Evolutionary conservation across 1,139 yeast species (phyloP).

Genomic region (Geotrichum cucujoidarum): DNA sequence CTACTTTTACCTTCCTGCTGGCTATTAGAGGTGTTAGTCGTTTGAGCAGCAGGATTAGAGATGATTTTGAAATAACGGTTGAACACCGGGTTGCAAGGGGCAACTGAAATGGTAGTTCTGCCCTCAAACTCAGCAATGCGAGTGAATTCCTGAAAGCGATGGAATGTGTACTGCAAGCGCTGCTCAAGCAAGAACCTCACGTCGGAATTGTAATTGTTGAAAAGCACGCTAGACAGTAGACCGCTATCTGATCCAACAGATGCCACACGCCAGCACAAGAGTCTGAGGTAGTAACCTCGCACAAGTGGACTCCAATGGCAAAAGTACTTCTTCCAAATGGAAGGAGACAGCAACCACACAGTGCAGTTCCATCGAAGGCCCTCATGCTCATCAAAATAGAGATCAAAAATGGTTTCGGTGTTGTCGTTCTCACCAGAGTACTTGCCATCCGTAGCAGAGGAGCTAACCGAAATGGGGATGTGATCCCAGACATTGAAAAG

Average conservation of each 20-base stretch:
- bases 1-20: slow-evolving; percentile 14
- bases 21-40: slow-evolving; percentile 1
- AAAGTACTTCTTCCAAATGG: slow-evolving; percentile 52
- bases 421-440: not conserved
- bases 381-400: slow-evolving; percentile 22
- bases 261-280: slow-evolving; percentile 67
- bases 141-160: slow-evolving; percentile 26
- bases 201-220: slow-evolving; percentile 32
- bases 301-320: slow-evolving; percentile 79
- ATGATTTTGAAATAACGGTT: slow-evolving; percentile 45
- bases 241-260: slow-evolving; percentile 32
- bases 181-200: slow-evolving; percentile 28
- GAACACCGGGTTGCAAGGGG: slow-evolving; percentile 49
- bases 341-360: slow-evolving; percentile 49
- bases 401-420: slow-evolving; percentile 19
- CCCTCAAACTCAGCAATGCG: slow-evolving; percentile 19
- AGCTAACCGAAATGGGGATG: slow-evolving; percentile 45
- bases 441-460: not conserved
- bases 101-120: slow-evolving; percentile 28
- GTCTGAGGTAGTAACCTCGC: slow-evolving; percentile 61
- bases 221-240: slow-evolving; percentile 29
- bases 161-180: slow-evolving; percentile 27
- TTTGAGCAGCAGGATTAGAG: slow-evolving; percentile 36
- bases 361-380: slow-evolving; percentile 41
- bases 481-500: slow-evolving; percentile 71